Conservation (phyloP, 495 filamentous ascomycete species). For the Mycothermus thermophilus region DNA sequence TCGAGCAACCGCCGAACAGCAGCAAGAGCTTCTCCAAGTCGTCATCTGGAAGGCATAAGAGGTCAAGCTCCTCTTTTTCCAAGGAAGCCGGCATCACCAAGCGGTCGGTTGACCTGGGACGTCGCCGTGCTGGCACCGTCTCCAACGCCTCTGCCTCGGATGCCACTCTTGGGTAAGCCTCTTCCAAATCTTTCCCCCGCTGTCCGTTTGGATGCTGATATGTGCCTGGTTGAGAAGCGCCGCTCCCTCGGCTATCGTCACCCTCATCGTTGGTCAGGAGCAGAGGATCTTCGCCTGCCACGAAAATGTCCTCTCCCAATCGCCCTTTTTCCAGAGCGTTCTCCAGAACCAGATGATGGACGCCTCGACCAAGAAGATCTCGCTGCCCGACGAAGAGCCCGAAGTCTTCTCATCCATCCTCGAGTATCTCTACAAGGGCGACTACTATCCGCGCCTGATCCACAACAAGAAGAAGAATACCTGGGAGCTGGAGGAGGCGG, state of each 20-base stretch:
- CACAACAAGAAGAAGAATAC: slow-evolving; percentile 53
- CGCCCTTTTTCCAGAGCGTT: slow-evolving; percentile 58
- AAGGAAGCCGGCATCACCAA: slow-evolving; percentile 34
- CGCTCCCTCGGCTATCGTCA: slow-evolving; percentile 56
- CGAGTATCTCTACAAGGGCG: slow-evolving; percentile 84
- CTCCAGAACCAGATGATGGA: slow-evolving; percentile 51
- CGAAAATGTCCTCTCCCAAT: slow-evolving; percentile 65
- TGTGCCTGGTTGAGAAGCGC: slow-evolving; percentile 29
- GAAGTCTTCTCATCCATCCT: slow-evolving; percentile 84
- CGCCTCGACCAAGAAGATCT: slow-evolving; percentile 50
- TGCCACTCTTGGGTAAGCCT: slow-evolving; percentile 21
- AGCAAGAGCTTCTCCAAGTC: slow-evolving; percentile 35
- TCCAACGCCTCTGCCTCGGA: slow-evolving; percentile 17
- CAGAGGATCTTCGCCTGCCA: slow-evolving; percentile 82
- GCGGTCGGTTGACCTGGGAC: slow-evolving; percentile 24
- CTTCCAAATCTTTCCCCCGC: slow-evolving; percentile 7
- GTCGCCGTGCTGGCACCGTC: slow-evolving; percentile 27
- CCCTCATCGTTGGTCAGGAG: slow-evolving; percentile 61
- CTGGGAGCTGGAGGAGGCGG: slow-evolving; percentile 56
- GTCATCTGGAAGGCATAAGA: slow-evolving; percentile 21
- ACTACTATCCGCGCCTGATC: slow-evolving; percentile 68
- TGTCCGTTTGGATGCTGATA: too few species aligned
- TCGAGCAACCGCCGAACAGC: slow-evolving; percentile 15
- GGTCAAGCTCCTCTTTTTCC: slow-evolving; percentile 33
- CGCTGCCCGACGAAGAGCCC: slow-evolving; percentile 72